These are phyloP conservation scores for Colletotrichum paranaense DNA, from an alignment of 2,329 filamentous ascomycete species.

Conservation along the genomic window DNA sequence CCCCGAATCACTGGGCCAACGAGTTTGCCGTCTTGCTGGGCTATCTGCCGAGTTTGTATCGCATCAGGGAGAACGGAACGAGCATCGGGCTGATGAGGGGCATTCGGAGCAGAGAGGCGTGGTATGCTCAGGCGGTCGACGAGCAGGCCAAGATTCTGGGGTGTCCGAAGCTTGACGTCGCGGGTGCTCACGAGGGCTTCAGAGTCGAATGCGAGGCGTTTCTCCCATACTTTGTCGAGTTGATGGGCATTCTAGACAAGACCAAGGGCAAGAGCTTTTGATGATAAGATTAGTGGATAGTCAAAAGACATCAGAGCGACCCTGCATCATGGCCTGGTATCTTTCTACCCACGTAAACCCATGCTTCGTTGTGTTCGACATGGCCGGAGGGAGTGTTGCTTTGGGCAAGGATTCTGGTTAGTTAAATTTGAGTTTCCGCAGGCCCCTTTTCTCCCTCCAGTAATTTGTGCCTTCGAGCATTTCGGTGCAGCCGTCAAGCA, in stretches of 20 bases:
- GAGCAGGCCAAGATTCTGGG: constrained; percentile 44
- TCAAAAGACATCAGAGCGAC: background rate
- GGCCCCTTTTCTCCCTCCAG: constrained; percentile 42
- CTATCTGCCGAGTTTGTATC: constrained; percentile 41
- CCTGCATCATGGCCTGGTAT: background rate
- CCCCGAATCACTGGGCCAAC: constrained; percentile 43
- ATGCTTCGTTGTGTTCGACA: background rate
- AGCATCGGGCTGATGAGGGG: constrained; percentile 44
- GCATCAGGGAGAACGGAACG: constrained; percentile 40
- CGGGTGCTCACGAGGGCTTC: constrained; percentile 46
- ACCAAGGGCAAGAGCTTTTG: background rate
- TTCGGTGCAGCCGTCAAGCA: constrained; percentile 51
- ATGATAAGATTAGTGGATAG: background rate
- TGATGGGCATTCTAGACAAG: constrained; percentile 40
- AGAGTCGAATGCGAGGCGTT: constrained; percentile 44
- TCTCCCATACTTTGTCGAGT: constrained; percentile 39
- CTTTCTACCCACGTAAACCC: fast-evolving
- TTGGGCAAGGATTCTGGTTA: background rate
- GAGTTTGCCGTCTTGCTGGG: constrained; percentile 40
- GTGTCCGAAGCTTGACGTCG: constrained; percentile 41
- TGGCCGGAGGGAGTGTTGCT: background rate
- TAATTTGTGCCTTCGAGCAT: constrained; percentile 50
- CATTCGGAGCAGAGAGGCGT: constrained; percentile 41
- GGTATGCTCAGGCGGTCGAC: constrained; percentile 41
- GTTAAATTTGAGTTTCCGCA: constrained; percentile 19